Evolutionary conservation across 1,139 yeast genomes (phyloP), one percentile per base, ranked within the genome.

Genomic region (Blastobotrys niveus): DNA sequence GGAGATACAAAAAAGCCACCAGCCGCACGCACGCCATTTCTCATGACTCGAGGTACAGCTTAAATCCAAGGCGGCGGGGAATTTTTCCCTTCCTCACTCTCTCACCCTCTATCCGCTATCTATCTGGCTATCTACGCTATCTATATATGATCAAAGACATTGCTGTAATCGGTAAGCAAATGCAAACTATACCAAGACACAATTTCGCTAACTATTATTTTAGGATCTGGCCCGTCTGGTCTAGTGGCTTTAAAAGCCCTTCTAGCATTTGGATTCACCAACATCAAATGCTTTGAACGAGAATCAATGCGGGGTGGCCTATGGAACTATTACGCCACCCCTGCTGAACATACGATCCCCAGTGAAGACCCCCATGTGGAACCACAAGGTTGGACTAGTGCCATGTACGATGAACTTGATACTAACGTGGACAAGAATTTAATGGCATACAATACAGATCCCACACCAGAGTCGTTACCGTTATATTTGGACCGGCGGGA

Each of bases 191-290:
- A n/a, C n/a, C n/a, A n/a, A n/a, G n/a, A n/a, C n/a, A n/a, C n/a
- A n/a, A n/a, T n/a, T n/a, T n/a, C n/a, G n/a, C n/a, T n/a, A n/a
- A n/a, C n/a, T n/a, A n/a, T n/a, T n/a, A n/a, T n/a, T 18, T 7
- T 21, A 38, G 43, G 89, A 2, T 84, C 77, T 7, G 89, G 89
- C 0, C 86, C 88, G 0, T 71, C 78, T 42, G 88, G 87, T 4
- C 69, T 80, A 5, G 81, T 77, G 1, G 61, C 76, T 7, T 70
- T 80, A 9, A 74, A 74, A 51, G 79, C 83, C 0, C 63, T 80
- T 18, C 47, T 71, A 3, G 68, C 67, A 9, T 58, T 63, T 3
- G 55, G 61, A 10, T 76, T 77, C 51, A 62, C 65, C 21, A 61
- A 59, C 37, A 65, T 79, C 49, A 70, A 69, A 44, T 73, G 73